These are phyloP conservation scores for Pholiota conissans DNA, from an alignment of 768 basidiomycete genomes.

Conservation along the genomic window DNA sequence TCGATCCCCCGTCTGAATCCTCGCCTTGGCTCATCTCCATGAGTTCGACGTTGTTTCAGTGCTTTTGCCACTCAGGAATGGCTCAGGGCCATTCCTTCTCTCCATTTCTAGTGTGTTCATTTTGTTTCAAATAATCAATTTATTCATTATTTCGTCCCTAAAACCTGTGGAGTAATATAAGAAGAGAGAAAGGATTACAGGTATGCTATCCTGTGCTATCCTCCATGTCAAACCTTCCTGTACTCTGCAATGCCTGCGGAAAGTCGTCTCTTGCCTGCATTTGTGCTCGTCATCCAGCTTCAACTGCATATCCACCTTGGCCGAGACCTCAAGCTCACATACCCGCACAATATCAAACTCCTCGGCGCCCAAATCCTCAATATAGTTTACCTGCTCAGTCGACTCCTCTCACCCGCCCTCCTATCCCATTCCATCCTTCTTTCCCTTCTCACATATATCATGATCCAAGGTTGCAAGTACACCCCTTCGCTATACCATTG, in stretches of 20 bases:
- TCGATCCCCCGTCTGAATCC: too few species aligned
- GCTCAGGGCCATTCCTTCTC: too few species aligned
- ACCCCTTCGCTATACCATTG: not conserved
- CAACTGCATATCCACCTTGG: not conserved
- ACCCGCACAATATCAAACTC: slow-evolving; percentile 2
- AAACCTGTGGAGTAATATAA: not conserved
- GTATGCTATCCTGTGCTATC: not conserved
- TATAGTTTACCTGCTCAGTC: not conserved
- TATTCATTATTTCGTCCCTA: not conserved
- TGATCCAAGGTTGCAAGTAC: not conserved
- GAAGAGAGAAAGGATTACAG: not conserved
- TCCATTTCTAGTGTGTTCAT: too few species aligned
- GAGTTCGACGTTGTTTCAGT: too few species aligned
- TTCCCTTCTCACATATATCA: slow-evolving; percentile 2
- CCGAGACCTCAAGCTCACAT: not conserved
- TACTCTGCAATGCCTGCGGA: slow-evolving; percentile 1
- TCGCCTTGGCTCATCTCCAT: too few species aligned
- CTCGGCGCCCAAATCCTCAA: slow-evolving; percentile 1
- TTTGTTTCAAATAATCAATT: too few species aligned
- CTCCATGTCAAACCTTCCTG: not conserved
- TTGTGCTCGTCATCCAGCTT: not conserved
- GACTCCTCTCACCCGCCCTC: not conserved
- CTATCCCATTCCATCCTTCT: not conserved
- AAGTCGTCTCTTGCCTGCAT: not conserved
- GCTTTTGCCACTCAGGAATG: too few species aligned